These are phyloP conservation scores for Xylariaceae sp. DNA, from an alignment of 2,329 filamentous ascomycete species.

Conservation along the genomic window DNA sequence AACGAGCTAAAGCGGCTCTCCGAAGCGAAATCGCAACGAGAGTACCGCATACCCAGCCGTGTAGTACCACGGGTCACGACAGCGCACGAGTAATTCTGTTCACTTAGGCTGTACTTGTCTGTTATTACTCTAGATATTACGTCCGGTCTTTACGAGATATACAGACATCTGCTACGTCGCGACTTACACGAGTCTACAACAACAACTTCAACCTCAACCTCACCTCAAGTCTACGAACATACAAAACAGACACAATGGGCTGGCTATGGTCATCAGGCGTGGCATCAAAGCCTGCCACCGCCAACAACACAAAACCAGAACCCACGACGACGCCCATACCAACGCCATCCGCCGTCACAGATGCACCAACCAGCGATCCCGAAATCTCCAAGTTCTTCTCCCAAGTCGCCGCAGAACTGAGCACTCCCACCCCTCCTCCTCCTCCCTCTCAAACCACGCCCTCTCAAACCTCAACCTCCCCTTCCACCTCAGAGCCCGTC, in stretches of 20 bases:
- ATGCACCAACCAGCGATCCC: not conserved
- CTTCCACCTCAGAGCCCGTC: not conserved
- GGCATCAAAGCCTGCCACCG: constrained; percentile 3
- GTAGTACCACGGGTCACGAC: no score
- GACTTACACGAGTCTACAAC: not conserved
- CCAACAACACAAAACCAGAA: not conserved
- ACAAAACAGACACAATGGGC: constrained; percentile 43
- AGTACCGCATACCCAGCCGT: no score
- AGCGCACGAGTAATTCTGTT: no score
- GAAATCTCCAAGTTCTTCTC: constrained; percentile 42
- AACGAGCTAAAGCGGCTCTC: no score
- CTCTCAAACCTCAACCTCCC: constrained; percentile 20
- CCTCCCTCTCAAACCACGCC: constrained; percentile 17
- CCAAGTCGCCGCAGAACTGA: constrained; percentile 30
- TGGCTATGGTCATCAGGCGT: constrained; percentile 37
- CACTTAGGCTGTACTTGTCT: no score
- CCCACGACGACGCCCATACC: not conserved
- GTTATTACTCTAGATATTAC: no score
- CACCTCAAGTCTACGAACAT: not conserved
- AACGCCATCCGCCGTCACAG: not conserved
- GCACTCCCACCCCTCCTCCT: constrained; percentile 17
- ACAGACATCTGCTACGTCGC: no score
- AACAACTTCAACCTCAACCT: not conserved
- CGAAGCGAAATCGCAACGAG: no score
- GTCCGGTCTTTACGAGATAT: no score